These are phyloP conservation scores for Pythium insidiosum DNA, from an alignment of 352 stramenopile species.

Conservation along the genomic window DNA sequence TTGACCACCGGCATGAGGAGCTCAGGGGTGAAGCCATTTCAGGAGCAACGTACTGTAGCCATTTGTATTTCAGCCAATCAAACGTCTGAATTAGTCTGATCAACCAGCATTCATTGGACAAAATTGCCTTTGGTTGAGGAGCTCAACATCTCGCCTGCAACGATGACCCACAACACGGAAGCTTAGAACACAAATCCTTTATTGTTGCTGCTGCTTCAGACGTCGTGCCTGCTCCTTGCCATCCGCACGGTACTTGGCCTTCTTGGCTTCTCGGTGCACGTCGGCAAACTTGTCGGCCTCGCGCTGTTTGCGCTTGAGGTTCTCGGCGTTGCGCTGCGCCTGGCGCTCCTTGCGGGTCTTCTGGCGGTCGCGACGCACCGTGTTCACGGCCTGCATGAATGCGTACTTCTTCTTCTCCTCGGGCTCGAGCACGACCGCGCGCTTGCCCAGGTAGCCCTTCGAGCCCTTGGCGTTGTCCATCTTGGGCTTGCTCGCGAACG, in stretches of 20 bases:
- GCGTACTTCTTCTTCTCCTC: slow-evolving; percentile 95
- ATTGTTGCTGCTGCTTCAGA: slow-evolving; percentile 30
- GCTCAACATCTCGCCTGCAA: no score
- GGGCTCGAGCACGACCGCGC: slow-evolving; percentile 92
- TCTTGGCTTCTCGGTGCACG: slow-evolving; percentile 78
- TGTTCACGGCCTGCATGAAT: slow-evolving; percentile 97
- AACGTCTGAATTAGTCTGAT: no score
- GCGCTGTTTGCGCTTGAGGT: slow-evolving; percentile 89
- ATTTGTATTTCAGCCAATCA: no score
- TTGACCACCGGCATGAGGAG: no score
- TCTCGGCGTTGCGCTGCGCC: slow-evolving; percentile 70
- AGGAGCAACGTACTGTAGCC: no score
- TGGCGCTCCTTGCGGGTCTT: slow-evolving; percentile 92
- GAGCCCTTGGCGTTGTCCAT: slow-evolving; percentile 79
- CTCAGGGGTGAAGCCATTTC: no score
- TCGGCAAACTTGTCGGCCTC: slow-evolving; percentile 88
- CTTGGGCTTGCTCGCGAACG: slow-evolving; percentile 98
- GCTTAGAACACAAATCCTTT: not conserved
- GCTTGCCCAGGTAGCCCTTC: slow-evolving; percentile 85
- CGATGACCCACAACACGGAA: no score
- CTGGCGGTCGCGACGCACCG: slow-evolving; percentile 95
- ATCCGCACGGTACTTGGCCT: slow-evolving; percentile 77
- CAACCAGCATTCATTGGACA: no score
- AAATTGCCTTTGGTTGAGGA: no score
- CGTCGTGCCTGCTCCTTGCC: slow-evolving; percentile 54